phyloP scores from a whole-genome alignment of 2,329 filamentous ascomycete species.

The Madurella fahalii region DNA sequence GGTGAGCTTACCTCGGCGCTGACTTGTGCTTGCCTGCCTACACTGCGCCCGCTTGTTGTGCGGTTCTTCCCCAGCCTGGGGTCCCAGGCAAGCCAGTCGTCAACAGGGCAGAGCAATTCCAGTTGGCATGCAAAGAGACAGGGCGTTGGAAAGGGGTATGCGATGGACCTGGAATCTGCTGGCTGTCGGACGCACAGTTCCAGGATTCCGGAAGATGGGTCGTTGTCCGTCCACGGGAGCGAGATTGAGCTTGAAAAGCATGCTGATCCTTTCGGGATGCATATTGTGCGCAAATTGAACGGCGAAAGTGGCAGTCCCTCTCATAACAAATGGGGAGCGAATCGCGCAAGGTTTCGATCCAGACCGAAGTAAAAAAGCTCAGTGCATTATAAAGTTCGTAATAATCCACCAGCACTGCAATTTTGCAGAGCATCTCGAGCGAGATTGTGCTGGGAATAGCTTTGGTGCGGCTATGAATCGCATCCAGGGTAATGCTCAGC shows the following conservation, averaged over 20 bases:
- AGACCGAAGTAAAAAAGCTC: not conserved
- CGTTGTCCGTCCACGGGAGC: too few relatives aligned
- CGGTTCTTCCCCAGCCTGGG: slow-evolving; percentile 18
- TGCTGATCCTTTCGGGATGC: too few relatives aligned
- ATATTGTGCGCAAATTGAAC: too few relatives aligned
- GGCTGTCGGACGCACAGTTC: too few relatives aligned
- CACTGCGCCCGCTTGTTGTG: slow-evolving; percentile 27
- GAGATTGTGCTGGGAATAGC: not conserved
- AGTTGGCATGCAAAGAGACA: too few relatives aligned
- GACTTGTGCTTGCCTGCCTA: slow-evolving; percentile 34
- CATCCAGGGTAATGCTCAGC: not conserved
- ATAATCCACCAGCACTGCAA: not conserved
- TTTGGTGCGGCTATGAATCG: not conserved
- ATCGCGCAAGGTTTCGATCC: not conserved
- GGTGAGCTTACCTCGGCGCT: slow-evolving; percentile 35
- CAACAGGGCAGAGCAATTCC: too few relatives aligned
- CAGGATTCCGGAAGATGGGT: too few relatives aligned
- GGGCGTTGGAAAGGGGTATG: too few relatives aligned
- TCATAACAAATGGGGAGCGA: not conserved
- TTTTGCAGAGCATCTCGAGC: not conserved
- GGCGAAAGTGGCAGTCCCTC: too few relatives aligned
- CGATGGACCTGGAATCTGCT: too few relatives aligned
- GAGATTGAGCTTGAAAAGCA: too few relatives aligned
- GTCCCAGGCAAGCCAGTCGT: not conserved
- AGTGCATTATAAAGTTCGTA: not conserved